Percentiles rank a stretch among this genome's conserved stretches.
These are phyloP conservation scores for Pleurostoma richardsiae DNA, from an alignment of 2,329 filamentous ascomycete species.

Conservation along the genomic window DNA sequence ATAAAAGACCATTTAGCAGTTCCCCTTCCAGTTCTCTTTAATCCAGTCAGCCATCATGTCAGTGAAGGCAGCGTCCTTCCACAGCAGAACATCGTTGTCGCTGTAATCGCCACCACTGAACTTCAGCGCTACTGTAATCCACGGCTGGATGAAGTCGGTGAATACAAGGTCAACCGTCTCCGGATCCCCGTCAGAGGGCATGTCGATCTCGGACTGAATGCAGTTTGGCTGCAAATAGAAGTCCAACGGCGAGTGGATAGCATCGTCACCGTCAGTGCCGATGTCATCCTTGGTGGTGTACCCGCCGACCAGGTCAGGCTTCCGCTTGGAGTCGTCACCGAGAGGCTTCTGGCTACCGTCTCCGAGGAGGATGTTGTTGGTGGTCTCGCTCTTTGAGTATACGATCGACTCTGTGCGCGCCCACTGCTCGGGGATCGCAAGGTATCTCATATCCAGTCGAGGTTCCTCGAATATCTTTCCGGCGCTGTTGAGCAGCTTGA, in stretches of 20 bases:
- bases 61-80: constrained; percentile 50
- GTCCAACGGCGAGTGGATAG: constrained; percentile 67
- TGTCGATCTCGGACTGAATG: constrained; percentile 64
- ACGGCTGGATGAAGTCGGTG: constrained; percentile 83
- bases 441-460: constrained; percentile 34
- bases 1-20: constrained; percentile 27
- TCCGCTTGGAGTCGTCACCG: constrained; percentile 17
- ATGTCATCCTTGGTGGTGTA: constrained; percentile 89
- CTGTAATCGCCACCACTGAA: constrained; percentile 48
- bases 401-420: constrained; percentile 16
- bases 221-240: constrained; percentile 81
- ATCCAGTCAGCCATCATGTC: constrained; percentile 54
- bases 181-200: constrained; percentile 52
- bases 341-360: constrained; percentile 22
- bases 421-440: constrained; percentile 45
- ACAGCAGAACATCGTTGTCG: constrained; percentile 41
- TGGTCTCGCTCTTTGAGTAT: constrained; percentile 14
- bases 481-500: constrained; percentile 52
- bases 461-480: constrained; percentile 39
- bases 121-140: constrained; percentile 70
- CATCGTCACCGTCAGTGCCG: constrained; percentile 84
- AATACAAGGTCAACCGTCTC: constrained; percentile 83
- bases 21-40: constrained; percentile 48
- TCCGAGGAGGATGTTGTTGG: constrained; percentile 1
- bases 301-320: constrained; percentile 52